Base-by-base conservation (phyloP, 192 early-diverging fungal genomes). In the Entrophospora sp. region DNA sequence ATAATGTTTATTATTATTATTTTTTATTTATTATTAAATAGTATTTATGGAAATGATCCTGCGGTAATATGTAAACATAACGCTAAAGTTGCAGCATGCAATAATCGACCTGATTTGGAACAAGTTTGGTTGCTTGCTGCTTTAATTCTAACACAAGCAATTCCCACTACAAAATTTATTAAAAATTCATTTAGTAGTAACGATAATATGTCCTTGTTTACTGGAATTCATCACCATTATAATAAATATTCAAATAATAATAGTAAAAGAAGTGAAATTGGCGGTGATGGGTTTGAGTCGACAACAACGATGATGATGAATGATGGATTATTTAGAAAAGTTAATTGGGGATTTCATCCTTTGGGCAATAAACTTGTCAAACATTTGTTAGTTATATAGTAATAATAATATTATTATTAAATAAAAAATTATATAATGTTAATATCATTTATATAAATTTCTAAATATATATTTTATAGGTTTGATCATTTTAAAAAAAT, bases 61-160 rank as follows among this genome's bases (percentile, higher is more conserved):
- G 75, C 77, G 8, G 73, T 67, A 27, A 79, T 87, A 5, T 90
- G 87, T 46, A 63, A 72, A 42, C 74, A 76, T n/a, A 90, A 90
- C 61, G 85, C 80, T 6, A 40, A 75, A 20, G 79, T 79, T n/a
- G 76, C 78, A 12, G 71, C 72, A 12, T 59, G 69, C 12, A 40
- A 79, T 44, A 74, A 75, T 7, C 71, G 85, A 1, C 52, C 69
- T 36, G 87, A 90, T 71, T 62, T 86, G 20, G 74, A 78, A 45
- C 77, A 83, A 64, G 80, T 87, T 28, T 90, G 88, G 88, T 75
- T 71, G 14, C 67, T 89, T 37, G 83, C 83, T n/a, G 80, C 77
- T 5, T 73, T 80, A 25, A 82, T 85, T 22, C 64, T 89, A 9
- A 67, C 71, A 14, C 69, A 77, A 5, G 74, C 71, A 40, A 77